Evolutionary conservation across 1,284 basidiomycete species (phyloP).

Genomic region (Pseudozyma pruni): DNA sequence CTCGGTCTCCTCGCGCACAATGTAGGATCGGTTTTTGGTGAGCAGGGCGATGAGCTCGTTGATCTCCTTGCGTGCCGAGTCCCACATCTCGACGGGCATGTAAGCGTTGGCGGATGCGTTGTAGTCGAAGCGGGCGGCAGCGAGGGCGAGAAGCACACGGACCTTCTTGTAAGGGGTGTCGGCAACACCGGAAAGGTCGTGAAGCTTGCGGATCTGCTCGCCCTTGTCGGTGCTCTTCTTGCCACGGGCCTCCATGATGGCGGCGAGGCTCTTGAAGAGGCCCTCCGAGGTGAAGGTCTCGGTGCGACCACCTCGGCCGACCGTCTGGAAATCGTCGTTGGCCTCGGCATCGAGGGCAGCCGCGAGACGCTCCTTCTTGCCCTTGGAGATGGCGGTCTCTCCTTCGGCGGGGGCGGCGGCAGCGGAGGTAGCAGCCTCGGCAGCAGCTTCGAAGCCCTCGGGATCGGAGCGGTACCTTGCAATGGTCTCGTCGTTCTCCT

Average conservation of each 20-base stretch:
- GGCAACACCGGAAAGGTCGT: constrained; percentile 87
- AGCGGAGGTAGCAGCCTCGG: constrained; percentile 67
- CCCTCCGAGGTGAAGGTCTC: constrained; percentile 86
- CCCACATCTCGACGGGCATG: constrained; percentile 94
- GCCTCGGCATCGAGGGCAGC: constrained; percentile 68
- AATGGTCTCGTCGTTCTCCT: constrained; percentile 87
- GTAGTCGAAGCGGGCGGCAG: constrained; percentile 97
- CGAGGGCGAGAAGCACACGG: constrained; percentile 89
- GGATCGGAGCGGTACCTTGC: constrained; percentile 80
- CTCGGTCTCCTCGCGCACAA: constrained; percentile 81
- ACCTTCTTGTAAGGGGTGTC: constrained; percentile 86
- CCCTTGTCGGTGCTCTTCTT: constrained; percentile 96
- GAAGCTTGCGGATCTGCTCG: constrained; percentile 91
- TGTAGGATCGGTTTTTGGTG: constrained; percentile 77
- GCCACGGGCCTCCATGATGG: constrained; percentile 92
- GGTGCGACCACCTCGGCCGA: constrained; percentile 87
- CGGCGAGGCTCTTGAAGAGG: constrained; percentile 91
- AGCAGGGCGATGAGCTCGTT: constrained; percentile 86
- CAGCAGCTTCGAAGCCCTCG: constrained; percentile 78
- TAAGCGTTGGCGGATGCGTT: constrained; percentile 85
- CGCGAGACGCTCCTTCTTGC: constrained; percentile 70
- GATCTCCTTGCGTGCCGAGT: constrained; percentile 85
- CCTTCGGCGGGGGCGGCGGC: constrained; percentile 72
- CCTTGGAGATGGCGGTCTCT: constrained; percentile 69
- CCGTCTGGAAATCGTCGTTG: constrained; percentile 85